phyloP scores from a whole-genome alignment of 1,284 basidiomycete genomes.

The Cryptococcus sp. region DNA sequence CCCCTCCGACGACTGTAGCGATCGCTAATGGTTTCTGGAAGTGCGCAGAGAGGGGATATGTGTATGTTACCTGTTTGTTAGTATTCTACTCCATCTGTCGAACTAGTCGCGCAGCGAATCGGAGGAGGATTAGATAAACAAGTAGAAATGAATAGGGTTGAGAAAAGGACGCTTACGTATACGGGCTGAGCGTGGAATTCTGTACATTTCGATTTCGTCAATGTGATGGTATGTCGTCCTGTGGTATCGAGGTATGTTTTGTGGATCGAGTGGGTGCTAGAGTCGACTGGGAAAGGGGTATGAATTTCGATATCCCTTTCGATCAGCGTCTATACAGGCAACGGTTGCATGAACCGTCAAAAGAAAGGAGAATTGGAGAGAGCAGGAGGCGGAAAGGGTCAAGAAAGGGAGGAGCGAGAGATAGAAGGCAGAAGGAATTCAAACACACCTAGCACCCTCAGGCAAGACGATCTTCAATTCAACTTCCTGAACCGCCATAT shows the following conservation, averaged over 20 bases:
- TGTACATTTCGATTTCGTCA: constrained; percentile 71
- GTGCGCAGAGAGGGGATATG: constrained; percentile 67
- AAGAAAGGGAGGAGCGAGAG: too few relatives aligned
- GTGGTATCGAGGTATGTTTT: constrained; percentile 90
- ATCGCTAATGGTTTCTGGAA: constrained; percentile 73
- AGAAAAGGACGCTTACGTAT: constrained; percentile 23
- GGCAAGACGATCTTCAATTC: constrained; percentile 79
- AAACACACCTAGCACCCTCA: constrained; percentile 82
- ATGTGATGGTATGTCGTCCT: constrained; percentile 72
- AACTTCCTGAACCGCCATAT: constrained; percentile 75
- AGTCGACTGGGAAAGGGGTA: constrained; percentile 70
- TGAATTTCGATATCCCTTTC: constrained; percentile 68
- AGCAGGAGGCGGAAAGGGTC: neutral
- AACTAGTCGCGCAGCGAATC: neutral
- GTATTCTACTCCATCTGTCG: too few relatives aligned
- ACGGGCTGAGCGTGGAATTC: constrained; percentile 61
- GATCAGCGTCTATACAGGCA: neutral
- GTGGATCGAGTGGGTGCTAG: constrained; percentile 60
- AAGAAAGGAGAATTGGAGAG: neutral
- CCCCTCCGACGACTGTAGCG: constrained; percentile 29
- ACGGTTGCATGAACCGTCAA: too few relatives aligned
- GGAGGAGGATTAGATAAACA: constrained; percentile 9
- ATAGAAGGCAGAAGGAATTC: too few relatives aligned
- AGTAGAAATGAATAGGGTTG: constrained; percentile 1
- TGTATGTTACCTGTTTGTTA: constrained; percentile 69